Base-by-base conservation (phyloP, 495 filamentous ascomycete species). In the Ascobolus immersus region DNA sequence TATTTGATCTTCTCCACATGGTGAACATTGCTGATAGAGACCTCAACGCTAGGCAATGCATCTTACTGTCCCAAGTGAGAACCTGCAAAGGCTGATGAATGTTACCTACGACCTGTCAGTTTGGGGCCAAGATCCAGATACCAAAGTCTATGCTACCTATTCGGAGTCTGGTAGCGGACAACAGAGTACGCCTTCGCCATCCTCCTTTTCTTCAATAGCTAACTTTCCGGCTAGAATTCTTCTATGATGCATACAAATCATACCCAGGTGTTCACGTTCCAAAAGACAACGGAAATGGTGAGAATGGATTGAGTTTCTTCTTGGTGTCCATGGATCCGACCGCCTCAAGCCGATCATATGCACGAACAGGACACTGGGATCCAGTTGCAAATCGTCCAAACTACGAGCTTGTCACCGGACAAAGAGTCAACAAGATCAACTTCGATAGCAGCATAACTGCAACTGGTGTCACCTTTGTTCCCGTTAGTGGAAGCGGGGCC, bases 261-360 rank as follows among this genome's bases (percentile, higher is more conserved):
- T 25, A 7, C 22, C n/a, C n/a, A n/a, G 22, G 22, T 25, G 22
- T 25, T 25, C 7, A 57, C 0, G 42, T 52, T 11, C 52, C 53
- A 7, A 43, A 50, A 32, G 61, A 68, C 23, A 49, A 52, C 2
- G 58, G 60, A 24, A 54, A 51, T 18, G 62, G 62, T 8, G n/a
- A 25, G 22, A 54, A 53, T 26, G 49, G 51, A 9, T 56, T 57
- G 15, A 62, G 64, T 6, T 53, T 55, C 17, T 53, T 56, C 32
- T 55, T 60, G 24, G 44, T 56, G 4, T 53, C 66, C 2, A 53
- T 67, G 18, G 38, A 53, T 18, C 53, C 55, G 1, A 41, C 45
- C 18, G 52, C 48, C 28, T 44, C 53, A 32, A 52, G 52, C 13
- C 46, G 56, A 17, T 56, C 56, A 11, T 51, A 53, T 39, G 55